phyloP scores from a whole-genome alignment of 352 stramenopile species.

The Blastocystis sp. region DNA sequence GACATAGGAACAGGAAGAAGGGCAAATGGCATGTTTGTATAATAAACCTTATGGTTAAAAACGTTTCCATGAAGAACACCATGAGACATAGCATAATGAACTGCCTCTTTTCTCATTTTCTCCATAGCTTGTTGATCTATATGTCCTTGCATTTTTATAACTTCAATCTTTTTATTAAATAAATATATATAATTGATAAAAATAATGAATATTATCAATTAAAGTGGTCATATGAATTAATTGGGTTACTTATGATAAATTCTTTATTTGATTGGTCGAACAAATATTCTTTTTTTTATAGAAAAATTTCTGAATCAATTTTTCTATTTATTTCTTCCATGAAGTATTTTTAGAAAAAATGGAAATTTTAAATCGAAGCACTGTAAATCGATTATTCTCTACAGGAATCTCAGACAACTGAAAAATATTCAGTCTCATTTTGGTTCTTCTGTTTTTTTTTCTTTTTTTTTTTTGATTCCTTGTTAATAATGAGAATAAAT shows the following conservation, averaged over 20 bases:
- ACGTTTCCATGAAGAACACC: constrained; percentile 25
- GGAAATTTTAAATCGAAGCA: too few species aligned
- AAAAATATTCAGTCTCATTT: too few species aligned
- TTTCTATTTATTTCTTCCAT: too few species aligned
- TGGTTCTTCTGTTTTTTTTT: too few species aligned
- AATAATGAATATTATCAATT: not conserved
- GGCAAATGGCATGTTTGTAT: constrained; percentile 28
- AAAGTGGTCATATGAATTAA: not conserved
- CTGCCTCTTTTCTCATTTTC: not conserved
- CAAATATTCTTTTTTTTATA: too few species aligned
- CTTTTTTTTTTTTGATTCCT: too few species aligned
- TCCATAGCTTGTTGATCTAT: not conserved
- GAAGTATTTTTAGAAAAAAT: too few species aligned
- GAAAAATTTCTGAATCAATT: too few species aligned
- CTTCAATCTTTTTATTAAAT: not conserved
- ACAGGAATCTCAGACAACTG: too few species aligned
- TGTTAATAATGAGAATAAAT: too few species aligned
- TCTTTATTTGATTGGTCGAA: not conserved
- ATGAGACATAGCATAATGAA: constrained; percentile 26
- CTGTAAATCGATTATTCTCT: too few species aligned
- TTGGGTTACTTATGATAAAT: not conserved
- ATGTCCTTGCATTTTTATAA: not conserved
- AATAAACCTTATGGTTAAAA: constrained; percentile 6
- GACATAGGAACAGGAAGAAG: constrained; percentile 22
- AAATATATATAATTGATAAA: not conserved